Evolutionary conservation across 441 rosid species (phyloP).

Genomic region (Codiaeum variegatum): DNA sequence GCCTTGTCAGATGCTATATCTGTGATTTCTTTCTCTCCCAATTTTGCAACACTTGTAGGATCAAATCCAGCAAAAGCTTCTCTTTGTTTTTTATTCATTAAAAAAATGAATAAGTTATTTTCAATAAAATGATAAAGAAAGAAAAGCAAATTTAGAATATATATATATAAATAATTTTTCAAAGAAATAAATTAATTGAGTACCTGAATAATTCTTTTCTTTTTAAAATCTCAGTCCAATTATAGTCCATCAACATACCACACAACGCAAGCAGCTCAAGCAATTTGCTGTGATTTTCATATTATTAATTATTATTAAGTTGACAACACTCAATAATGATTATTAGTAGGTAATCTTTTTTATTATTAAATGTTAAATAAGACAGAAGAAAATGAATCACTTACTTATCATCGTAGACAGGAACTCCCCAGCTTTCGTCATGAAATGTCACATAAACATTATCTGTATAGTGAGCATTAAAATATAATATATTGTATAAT

Average conservation of each 20-base stretch:
- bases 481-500: too few relatives aligned
- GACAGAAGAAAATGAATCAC: conserved; percentile 12
- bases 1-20: conserved; percentile 72
- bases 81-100: conserved; percentile 29
- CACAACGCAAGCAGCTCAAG: conserved; percentile 84
- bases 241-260: conserved; percentile 95
- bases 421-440: conserved; percentile 94
- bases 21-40: conserved; percentile 72
- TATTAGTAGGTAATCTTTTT: background rate
- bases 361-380: background rate
- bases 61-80: conserved; percentile 78
- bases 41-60: conserved; percentile 63
- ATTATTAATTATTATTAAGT: background rate
- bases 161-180: background rate
- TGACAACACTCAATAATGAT: background rate
- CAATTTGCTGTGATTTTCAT: conserved; percentile 48
- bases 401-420: conserved; percentile 79
- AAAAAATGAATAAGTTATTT: background rate
- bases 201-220: conserved; percentile 69
- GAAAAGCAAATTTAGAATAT: background rate
- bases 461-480: conserved; percentile 34
- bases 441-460: conserved; percentile 74
- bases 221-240: conserved; percentile 91
- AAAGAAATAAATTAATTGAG: background rate
- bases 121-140: background rate